Percentiles rank a stretch among this genome's conserved stretches.
These are phyloP conservation scores for Candida labiduridarum DNA, from an alignment of 1,139 yeast species.

Conservation along the genomic window DNA sequence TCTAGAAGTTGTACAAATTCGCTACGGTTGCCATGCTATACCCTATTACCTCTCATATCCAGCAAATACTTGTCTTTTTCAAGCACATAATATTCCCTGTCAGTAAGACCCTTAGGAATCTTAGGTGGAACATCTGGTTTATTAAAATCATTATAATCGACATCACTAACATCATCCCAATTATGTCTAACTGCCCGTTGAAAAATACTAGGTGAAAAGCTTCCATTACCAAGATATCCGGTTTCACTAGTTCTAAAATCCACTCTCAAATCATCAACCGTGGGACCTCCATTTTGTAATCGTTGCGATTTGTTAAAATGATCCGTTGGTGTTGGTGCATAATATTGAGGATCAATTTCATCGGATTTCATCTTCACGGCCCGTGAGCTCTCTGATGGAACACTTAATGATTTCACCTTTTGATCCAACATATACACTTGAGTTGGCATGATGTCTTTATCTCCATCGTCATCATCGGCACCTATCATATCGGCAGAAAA, in stretches of 20 bases:
- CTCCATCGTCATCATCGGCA: slow-evolving; percentile 28
- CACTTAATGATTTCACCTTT: slow-evolving; percentile 34
- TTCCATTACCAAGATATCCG: slow-evolving; percentile 44
- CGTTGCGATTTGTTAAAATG: slow-evolving; percentile 30
- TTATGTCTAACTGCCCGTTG: slow-evolving; percentile 21
- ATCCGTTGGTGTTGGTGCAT: slow-evolving; percentile 52
- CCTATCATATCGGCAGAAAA: slow-evolving; percentile 51
- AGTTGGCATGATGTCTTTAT: slow-evolving; percentile 28
- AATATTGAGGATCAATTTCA: slow-evolving; percentile 47
- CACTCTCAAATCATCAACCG: slow-evolving; percentile 23
- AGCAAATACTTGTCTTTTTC: slow-evolving; percentile 45
- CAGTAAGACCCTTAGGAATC: slow-evolving; percentile 53
- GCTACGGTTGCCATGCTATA: slow-evolving; percentile 17
- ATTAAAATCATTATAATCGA: slow-evolving; percentile 22
- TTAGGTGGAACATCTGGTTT: slow-evolving; percentile 56
- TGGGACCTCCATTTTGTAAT: slow-evolving; percentile 24
- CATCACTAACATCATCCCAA: slow-evolving; percentile 16
- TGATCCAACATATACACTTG: slow-evolving; percentile 39
- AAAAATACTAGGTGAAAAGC: slow-evolving; percentile 46
- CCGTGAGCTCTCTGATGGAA: slow-evolving; percentile 18
- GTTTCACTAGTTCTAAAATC: slow-evolving; percentile 30
- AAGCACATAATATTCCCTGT: slow-evolving; percentile 49
- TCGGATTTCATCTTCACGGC: slow-evolving; percentile 24
- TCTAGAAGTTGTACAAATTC: too few species aligned
- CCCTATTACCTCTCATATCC: slow-evolving; percentile 45